A percentile compares a stretch with the other conserved stretches of the same genome.
Evolutionary conservation across 2,329 filamentous ascomycete species (phyloP).

Genomic region (Colletotrichum sp.): DNA sequence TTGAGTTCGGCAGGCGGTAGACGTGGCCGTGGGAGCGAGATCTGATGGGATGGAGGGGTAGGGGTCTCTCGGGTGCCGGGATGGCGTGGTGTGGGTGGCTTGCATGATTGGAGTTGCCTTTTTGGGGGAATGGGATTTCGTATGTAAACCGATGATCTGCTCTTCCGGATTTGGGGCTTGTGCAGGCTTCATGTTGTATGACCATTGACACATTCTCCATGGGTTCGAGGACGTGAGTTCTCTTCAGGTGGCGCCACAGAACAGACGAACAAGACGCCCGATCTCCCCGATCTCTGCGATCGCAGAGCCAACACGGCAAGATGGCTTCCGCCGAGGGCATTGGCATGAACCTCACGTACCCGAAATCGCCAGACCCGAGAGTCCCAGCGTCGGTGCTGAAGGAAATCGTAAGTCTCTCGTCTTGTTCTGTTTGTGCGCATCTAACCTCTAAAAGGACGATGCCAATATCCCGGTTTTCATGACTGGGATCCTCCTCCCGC

Average conservation of each 20-base stretch:
- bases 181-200: not conserved
- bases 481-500: constrained; percentile 35
- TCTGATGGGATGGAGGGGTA: constrained; percentile 2
- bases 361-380: not conserved
- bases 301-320: not conserved
- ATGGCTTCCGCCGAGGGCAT: not conserved
- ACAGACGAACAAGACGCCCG: not conserved
- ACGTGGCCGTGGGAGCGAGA: not conserved
- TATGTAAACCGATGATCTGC: not conserved
- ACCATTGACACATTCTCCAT: not conserved
- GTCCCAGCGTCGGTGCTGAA: not conserved
- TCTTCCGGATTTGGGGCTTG: not conserved
- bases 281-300: not conserved
- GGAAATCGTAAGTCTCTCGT: not conserved
- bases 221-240: not conserved
- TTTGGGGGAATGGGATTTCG: not conserved
- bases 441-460: not conserved
- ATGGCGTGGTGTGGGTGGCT: not conserved
- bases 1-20: not conserved
- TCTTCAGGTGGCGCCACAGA: not conserved
- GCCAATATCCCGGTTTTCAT: constrained; percentile 29
- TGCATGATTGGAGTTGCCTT: not conserved
- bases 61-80: not conserved
- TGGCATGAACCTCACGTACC: not conserved
- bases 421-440: not conserved